A percentile compares a stretch with the other conserved stretches of the same genome.
Conservation (phyloP, 306 rosid genomes). For the Citrullus mucosospermus region DNA sequence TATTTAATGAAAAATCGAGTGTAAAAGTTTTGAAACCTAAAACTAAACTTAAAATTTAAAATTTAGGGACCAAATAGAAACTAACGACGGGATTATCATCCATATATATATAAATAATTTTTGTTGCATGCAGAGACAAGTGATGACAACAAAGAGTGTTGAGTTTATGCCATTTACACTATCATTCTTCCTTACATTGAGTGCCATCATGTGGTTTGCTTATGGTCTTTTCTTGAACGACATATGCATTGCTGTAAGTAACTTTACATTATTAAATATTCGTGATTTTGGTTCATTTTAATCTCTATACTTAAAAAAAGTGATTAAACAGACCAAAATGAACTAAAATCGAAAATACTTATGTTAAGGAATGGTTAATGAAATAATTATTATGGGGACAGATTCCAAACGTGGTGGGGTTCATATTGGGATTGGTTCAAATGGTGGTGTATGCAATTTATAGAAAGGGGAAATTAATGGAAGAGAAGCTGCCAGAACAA, state of each 20-base stretch:
- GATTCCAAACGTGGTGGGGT: constrained; percentile 71
- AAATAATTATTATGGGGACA: background rate
- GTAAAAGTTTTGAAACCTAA: too few species aligned
- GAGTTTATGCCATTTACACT: constrained; percentile 72
- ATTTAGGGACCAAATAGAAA: too few species aligned
- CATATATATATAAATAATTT: too few species aligned
- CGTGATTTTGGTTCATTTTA: too few species aligned
- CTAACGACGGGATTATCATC: too few species aligned
- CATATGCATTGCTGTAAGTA: constrained; percentile 65
- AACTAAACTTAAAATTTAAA: too few species aligned
- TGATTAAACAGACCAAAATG: too few species aligned
- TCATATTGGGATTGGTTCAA: constrained; percentile 45
- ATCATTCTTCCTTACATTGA: constrained; percentile 68
- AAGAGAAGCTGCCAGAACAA: constrained; percentile 12
- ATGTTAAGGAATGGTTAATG: too few species aligned
- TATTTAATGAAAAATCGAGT: too few species aligned
- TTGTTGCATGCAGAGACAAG: constrained; percentile 49
- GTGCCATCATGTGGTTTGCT: constrained; percentile 75
- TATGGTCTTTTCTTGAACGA: constrained; percentile 63
- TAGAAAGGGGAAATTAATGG: constrained; percentile 15
- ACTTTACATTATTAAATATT: too few species aligned
- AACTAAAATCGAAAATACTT: too few species aligned
- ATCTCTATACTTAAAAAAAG: too few species aligned
- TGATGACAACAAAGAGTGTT: constrained; percentile 60
- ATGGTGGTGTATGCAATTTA: constrained; percentile 53